These are phyloP conservation scores for Boeremia lycopersici DNA, from an alignment of 2,329 filamentous ascomycete species.

Conservation along the genomic window DNA sequence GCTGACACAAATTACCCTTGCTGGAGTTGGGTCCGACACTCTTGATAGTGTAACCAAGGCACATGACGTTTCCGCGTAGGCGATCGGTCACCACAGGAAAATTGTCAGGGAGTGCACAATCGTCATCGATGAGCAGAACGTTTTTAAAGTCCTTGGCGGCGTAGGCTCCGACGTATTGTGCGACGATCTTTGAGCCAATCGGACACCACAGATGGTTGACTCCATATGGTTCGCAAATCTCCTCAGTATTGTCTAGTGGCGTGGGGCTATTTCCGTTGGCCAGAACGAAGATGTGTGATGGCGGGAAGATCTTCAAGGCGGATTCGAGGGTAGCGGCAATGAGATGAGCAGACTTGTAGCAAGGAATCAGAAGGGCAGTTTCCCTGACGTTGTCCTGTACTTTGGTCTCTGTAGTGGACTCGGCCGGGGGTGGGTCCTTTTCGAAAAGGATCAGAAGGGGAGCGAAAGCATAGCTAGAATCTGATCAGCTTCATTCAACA, in stretches of 20 bases:
- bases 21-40: constrained; percentile 13
- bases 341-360: constrained; percentile 54
- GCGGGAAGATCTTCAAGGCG: constrained; percentile 54
- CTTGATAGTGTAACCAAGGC: constrained; percentile 53
- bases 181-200: constrained; percentile 57
- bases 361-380: constrained; percentile 55
- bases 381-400: constrained; percentile 38
- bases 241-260: constrained; percentile 56
- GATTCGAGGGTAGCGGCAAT: constrained; percentile 53
- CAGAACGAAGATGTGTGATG: constrained; percentile 55
- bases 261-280: constrained; percentile 57
- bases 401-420: constrained; percentile 29
- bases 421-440: constrained; percentile 33
- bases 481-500: not conserved
- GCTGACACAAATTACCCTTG: constrained; percentile 41
- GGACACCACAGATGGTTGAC: constrained; percentile 59
- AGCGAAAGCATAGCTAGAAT: constrained; percentile 29
- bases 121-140: constrained; percentile 58
- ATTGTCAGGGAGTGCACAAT: constrained; percentile 55
- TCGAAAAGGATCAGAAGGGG: constrained; percentile 45
- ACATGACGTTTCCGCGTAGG: constrained; percentile 50
- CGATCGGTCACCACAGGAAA: constrained; percentile 56
- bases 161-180: constrained; percentile 57
- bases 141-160: constrained; percentile 54
- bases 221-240: constrained; percentile 51